A percentile compares a stretch with the other conserved stretches of the same genome.
These are phyloP conservation scores for Suillus paluster DNA, from an alignment of 768 basidiomycete genomes.

Conservation along the genomic window DNA sequence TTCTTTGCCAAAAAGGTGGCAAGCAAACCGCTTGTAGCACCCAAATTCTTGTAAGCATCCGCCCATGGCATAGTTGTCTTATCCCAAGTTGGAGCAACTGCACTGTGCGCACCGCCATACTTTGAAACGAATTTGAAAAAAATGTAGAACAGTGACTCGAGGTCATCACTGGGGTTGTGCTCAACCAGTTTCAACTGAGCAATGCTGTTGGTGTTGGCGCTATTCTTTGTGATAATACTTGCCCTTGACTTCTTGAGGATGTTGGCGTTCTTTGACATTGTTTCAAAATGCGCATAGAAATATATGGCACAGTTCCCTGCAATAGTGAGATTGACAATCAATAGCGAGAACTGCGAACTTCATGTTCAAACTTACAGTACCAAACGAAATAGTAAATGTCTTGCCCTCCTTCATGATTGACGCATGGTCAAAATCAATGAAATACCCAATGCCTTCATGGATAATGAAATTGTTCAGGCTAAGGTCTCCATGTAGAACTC, in stretches of 20 bases:
- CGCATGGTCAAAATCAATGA: not conserved
- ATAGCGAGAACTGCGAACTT: not conserved
- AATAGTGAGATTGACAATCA: not conserved
- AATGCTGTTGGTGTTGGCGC: not conserved
- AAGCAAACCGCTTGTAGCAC: not conserved
- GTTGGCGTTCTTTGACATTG: not conserved
- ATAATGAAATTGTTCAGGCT: not conserved
- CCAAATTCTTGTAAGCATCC: not conserved
- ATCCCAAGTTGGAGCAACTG: not conserved
- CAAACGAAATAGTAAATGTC: not conserved
- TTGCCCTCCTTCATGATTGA: not conserved
- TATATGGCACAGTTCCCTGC: not conserved
- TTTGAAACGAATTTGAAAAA: not conserved
- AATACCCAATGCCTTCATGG: not conserved
- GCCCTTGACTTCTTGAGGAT: not conserved
- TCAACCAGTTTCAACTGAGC: not conserved
- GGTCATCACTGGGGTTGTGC: not conserved
- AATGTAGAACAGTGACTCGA: not conserved
- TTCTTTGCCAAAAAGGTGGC: no score
- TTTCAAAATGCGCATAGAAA: not conserved
- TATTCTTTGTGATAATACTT: not conserved
- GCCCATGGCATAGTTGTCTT: not conserved
- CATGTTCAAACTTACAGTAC: not conserved
- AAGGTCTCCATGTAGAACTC: not conserved
- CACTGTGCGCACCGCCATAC: not conserved